phyloP scores from a whole-genome alignment of 306 rosid species.

The Neltuma alba region DNA sequence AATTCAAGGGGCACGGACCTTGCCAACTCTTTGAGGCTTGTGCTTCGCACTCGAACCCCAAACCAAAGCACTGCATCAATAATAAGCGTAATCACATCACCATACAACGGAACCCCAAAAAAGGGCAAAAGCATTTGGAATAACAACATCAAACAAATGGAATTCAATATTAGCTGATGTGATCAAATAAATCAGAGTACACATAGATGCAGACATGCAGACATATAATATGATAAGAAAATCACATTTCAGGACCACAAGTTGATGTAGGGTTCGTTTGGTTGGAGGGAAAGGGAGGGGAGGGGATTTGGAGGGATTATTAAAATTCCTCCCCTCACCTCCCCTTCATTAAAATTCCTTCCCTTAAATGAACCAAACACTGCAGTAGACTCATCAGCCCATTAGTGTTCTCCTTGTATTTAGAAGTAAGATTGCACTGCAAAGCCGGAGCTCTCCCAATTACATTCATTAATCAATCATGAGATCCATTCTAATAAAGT shows the following conservation, averaged over 20 bases:
- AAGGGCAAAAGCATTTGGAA: not conserved
- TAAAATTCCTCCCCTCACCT: not conserved
- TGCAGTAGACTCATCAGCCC: not conserved
- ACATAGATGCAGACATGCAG: not conserved
- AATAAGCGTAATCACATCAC: constrained; percentile 30
- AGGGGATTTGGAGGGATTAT: not conserved
- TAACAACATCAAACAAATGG: not conserved
- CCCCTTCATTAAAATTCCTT: not conserved
- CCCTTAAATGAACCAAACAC: not conserved
- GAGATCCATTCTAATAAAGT: not conserved
- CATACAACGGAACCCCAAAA: not conserved
- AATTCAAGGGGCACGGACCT: constrained; percentile 45
- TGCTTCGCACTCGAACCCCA: constrained; percentile 98
- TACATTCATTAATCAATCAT: constrained; percentile 9
- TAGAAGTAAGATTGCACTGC: not conserved
- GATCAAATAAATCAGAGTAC: not conserved
- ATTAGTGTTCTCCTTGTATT: not conserved
- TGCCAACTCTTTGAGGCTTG: constrained; percentile 99
- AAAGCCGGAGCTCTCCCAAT: not conserved
- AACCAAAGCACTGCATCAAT: constrained; percentile 81
- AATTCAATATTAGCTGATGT: not conserved
- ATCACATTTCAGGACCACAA: not conserved
- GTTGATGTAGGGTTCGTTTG: not conserved
- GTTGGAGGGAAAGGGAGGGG: not conserved
- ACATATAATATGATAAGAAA: not conserved